Base-by-base conservation (phyloP, 305 asterid genomes). In the Solanum chacoense region DNA sequence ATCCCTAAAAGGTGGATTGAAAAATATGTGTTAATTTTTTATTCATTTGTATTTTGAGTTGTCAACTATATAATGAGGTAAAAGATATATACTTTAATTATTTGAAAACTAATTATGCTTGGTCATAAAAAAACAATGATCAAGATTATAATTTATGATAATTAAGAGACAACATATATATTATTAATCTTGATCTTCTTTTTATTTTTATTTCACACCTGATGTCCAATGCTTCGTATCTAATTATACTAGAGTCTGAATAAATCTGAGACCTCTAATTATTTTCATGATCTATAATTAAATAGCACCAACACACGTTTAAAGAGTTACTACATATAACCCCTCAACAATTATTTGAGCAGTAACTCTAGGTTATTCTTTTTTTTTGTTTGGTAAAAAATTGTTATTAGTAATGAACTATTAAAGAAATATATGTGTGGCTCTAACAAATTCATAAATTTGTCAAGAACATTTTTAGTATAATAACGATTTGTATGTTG, bases 151-250 rank as follows among this genome's bases (percentile, higher is more conserved):
- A 72, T 29, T 72, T 14, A 14, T 11, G 11, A 55, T 55, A 55
- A 55, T 55, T 55, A 55, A 20, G 24, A 3, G 78, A 29, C 24
- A 72, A 29, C 6, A 72, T 13, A 72, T 28, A 72, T 72, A 28
- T 28, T 72, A 12, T 72, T 28, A 28, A 50, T 28, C 0, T 13
- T 6, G 11, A 26, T n/a, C 29, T 10, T 26, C 29, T 24, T 67
- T 26, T 24, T 38, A 38, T 38, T 38, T 24, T 67, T 11, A 0
- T 3, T 69, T 10, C 18, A 24, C 9, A 24, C 32, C 4, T 11
- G 2, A 3, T 5, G 8, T 69, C 4, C 18, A 26, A 9, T n/a
- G 6, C 11, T 63, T 2, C 0, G 0, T 63, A 22, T 63, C 8
- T 45, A 45, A 14, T 5, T 22, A 11, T 11, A 11, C 24, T 24